Evolutionary conservation across 306 rosid species (phyloP), one percentile per base, ranked within the genome.

Genomic region (Vigna unguiculata): DNA sequence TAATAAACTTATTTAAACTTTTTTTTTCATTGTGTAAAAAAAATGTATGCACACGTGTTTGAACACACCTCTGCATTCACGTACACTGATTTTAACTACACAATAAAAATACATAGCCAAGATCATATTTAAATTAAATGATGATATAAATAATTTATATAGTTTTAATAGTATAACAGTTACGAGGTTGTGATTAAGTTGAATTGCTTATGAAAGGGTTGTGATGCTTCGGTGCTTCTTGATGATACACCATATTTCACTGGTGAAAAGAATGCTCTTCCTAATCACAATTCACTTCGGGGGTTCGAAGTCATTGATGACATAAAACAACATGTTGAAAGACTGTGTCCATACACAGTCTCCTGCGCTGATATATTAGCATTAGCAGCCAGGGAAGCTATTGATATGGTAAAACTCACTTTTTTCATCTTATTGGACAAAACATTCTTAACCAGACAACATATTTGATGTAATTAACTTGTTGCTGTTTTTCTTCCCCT

Each of bases 181-280:
- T 1, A 3, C n/a, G 22, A 24, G 21, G 43, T 45, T 10, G 64
- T 34, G 4, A 70, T 34, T 49, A 55, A 54, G 40, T 43, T 46
- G 1, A 45, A 24, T 61, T 68, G 46, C 0, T 54, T 67, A 46
- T 40, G 1, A 38, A 55, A 73, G 54, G 97, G 96, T 1, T 92
- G 97, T 60, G 97, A 92, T 65, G 93, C 67, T 0, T 92, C 96
- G 2, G 97, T 92, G 78, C 83, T 92, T 43, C 89, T 90, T 12
- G 91, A 88, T 41, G 96, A 88, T 75, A 84, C 88, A 1, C 22
- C 52, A n/a, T 71, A 83, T 6, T 74, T 85, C 53, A 81, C 58
- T 65, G 91, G 96, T 0, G 96, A 92, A 71, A 86, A 88, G 78
- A 85, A 79, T 43, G 87, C 91, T 1, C 4, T 6, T 0, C 86